These are phyloP conservation scores for Tubosaeta sp. DNA, from an alignment of 768 basidiomycete genomes.

Conservation along the genomic window DNA sequence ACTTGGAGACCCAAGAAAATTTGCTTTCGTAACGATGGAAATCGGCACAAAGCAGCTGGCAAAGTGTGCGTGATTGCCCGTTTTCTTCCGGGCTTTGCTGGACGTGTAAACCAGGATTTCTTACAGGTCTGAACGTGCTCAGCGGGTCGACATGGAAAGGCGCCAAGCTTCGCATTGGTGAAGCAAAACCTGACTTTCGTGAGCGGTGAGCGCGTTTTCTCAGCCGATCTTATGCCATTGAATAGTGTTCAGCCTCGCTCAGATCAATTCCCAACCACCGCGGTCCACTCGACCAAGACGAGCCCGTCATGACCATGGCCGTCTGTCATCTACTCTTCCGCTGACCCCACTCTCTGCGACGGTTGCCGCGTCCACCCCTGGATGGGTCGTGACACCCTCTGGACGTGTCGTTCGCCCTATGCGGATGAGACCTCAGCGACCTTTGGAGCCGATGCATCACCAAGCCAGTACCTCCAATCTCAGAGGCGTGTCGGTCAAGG, in stretches of 20 bases:
- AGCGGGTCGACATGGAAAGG: slow-evolving; percentile 88
- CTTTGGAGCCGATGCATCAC: slow-evolving; percentile 36
- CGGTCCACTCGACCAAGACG: slow-evolving; percentile 38
- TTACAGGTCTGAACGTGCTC: slow-evolving; percentile 66
- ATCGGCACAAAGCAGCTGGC: slow-evolving; percentile 54
- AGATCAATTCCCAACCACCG: slow-evolving; percentile 14
- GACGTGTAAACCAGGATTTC: neutral
- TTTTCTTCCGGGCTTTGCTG: neutral
- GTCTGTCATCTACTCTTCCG: slow-evolving; percentile 59
- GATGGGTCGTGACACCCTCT: slow-evolving; percentile 68
- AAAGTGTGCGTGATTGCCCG: slow-evolving; percentile 64
- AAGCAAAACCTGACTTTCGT: slow-evolving; percentile 72
- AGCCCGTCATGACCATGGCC: slow-evolving; percentile 37
- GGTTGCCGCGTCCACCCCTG: slow-evolving; percentile 49
- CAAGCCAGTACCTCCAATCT: slow-evolving; percentile 5
- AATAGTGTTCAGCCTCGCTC: slow-evolving; percentile 6
- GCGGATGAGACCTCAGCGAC: slow-evolving; percentile 65
- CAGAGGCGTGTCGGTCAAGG: slow-evolving; percentile 23
- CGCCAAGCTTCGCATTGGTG: slow-evolving; percentile 75
- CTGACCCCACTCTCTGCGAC: slow-evolving; percentile 58
- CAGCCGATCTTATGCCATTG: neutral
- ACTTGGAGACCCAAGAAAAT: slow-evolving; percentile 63
- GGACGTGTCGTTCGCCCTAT: slow-evolving; percentile 63
- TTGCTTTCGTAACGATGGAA: slow-evolving; percentile 71
- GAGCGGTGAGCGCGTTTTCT: slow-evolving; percentile 44